phyloP scores from a whole-genome alignment of 257 asterid genomes.

The Lavandula angustifolia region DNA sequence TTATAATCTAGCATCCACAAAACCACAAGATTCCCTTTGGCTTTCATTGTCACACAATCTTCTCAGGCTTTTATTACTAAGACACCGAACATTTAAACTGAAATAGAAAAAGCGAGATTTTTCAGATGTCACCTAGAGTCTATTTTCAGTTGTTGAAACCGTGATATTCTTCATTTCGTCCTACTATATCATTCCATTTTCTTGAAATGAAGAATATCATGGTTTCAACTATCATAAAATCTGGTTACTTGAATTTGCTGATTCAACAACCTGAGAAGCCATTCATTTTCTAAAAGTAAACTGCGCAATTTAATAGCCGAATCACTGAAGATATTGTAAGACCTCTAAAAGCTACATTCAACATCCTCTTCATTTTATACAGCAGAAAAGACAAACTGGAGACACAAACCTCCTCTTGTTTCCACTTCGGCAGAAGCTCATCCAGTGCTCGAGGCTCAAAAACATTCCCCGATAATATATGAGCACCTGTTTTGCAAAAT shows the following conservation, averaged over 20 bases:
- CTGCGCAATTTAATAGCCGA: constrained; percentile 2
- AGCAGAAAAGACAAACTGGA: constrained; percentile 19
- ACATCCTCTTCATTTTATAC: constrained; percentile 20
- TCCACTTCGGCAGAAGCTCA: constrained; percentile 95
- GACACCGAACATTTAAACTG: neutral
- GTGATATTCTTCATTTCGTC: neutral
- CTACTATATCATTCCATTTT: constrained; percentile 7
- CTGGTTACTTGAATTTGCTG: neutral
- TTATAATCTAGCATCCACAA: constrained; percentile 20
- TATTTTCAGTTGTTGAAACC: neutral
- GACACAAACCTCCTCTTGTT: constrained; percentile 67
- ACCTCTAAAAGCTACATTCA: constrained; percentile 16
- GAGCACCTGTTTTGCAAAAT: constrained; percentile 69
- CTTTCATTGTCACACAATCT: constrained; percentile 10
- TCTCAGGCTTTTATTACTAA: neutral
- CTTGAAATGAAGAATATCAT: constrained; percentile 12
- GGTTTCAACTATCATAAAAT: neutral
- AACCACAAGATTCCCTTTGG: constrained; percentile 3
- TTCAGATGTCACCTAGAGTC: neutral
- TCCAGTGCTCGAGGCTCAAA: constrained; percentile 92
- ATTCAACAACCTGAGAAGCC: constrained; percentile 2
- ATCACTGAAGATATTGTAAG: neutral
- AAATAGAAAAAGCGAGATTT: constrained; percentile 5
- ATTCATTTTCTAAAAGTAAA: constrained; percentile 17
- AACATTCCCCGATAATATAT: constrained; percentile 91